Conservation (phyloP, 208 protist genomes). For the Perkinsela sp. region DNA sequence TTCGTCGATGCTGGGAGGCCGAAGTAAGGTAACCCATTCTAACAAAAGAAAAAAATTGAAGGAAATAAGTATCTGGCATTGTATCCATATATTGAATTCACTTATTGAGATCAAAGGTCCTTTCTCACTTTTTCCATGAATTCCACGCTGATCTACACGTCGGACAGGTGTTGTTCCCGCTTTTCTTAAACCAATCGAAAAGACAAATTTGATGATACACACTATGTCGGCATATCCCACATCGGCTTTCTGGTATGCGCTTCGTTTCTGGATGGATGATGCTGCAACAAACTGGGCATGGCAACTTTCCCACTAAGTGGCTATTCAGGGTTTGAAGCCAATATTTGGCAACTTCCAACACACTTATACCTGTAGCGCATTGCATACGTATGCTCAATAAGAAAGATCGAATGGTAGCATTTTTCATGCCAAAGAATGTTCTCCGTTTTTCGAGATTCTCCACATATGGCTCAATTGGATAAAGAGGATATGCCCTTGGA, state of each 20-base stretch:
- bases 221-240: background rate
- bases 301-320: background rate
- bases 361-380: background rate
- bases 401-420: background rate
- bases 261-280: background rate
- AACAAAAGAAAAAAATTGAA: too few species aligned
- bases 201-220: background rate
- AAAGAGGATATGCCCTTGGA: background rate
- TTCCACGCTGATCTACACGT: background rate
- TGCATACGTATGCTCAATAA: background rate
- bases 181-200: background rate
- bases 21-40: too few species aligned
- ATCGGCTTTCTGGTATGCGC: background rate
- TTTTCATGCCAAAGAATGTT: background rate
- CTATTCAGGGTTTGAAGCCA: background rate
- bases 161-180: background rate
- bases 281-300: background rate
- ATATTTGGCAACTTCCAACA: background rate
- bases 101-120: too few species aligned
- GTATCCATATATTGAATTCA: too few species aligned
- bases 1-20: too few species aligned
- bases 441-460: background rate
- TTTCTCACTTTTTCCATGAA: too few species aligned
- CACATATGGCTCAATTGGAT: background rate
- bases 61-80: too few species aligned